Base-by-base conservation (phyloP, 2,329 filamentous ascomycete genomes). In the Cordyceps farinosa region DNA sequence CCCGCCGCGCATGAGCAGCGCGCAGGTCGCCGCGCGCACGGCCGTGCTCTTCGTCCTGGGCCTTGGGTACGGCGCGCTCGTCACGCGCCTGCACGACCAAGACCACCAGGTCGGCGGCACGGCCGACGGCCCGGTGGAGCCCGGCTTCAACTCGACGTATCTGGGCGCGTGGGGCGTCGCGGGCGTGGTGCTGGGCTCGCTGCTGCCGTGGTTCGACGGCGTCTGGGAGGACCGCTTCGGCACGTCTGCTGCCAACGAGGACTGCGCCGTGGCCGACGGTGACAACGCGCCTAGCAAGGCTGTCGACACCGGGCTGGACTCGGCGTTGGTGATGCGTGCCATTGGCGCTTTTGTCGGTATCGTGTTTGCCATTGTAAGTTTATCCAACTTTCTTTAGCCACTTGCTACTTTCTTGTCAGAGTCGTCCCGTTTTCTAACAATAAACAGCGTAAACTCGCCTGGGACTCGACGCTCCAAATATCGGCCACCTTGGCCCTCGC, bases 391-490 rank as follows among this genome's bases (percentile, higher is more conserved):
- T 51, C 27, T 22, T 22, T 36, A 40, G 51, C 44, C 11, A 22
- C 22, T 30, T 50, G 6, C 27, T 54, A 38, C 38, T 5, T 48
- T 44, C 32, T n/a, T 15, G 10, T 42, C 29, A 32, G 9, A 27
- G 13, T 56, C 38, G 0, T 22, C n/a, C 22, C 1, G 11, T 42
- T 45, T 22, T 29, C 53, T 62, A 56, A 63, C 66, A 53, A 62
- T 32, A 62, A 55, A 38, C 52, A 96, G 91, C 89, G 95, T 67
- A 91, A 90, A 75, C 85, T 97, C 10, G 90, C 92, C 1, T 99
- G 95, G 95, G 85, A 93, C 70, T 97, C 93, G 9, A 95, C 92
- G 1, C 86, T 97, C n/a, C 95, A 99, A 76, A 87, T 96, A 27
- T 96, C 93, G 1, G 77, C 96, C 32, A 95, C 93, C 1, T 87